Conservation (phyloP, 208 protist species). For the Polymyxa betae region DNA sequence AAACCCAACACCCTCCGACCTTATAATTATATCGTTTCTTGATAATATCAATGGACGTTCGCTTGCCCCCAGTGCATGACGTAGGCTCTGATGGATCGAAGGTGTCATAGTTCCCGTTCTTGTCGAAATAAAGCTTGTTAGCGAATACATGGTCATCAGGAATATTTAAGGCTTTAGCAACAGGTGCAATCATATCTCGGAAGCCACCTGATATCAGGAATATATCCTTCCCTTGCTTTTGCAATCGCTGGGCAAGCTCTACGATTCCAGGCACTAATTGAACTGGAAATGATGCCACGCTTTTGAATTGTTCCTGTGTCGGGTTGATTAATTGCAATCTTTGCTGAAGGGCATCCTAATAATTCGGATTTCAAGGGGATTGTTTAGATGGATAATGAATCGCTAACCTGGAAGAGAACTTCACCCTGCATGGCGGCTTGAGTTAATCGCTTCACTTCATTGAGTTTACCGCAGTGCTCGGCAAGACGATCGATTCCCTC, state of each 20-base stretch:
- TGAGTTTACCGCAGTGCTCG: neutral
- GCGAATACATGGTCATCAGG: conserved; percentile 32
- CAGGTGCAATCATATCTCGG: conserved; percentile 39
- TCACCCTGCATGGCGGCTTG: conserved; percentile 9
- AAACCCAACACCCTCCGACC: neutral
- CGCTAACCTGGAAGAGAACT: conserved; percentile 52
- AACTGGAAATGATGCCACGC: neutral
- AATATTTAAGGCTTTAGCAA: conserved; percentile 6
- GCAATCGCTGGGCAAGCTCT: neutral
- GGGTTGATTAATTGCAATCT: conserved; percentile 38
- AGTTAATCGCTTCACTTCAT: neutral
- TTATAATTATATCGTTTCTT: neutral
- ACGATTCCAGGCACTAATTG: conserved; percentile 30
- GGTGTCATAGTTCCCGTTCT: neutral
- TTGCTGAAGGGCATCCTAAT: conserved; percentile 30
- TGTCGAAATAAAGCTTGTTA: conserved; percentile 50
- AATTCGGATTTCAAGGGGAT: too few relatives aligned
- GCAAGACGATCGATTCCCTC: conserved; percentile 54
- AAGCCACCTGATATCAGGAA: conserved; percentile 57
- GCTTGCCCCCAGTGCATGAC: conserved; percentile 46
- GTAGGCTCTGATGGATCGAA: conserved; percentile 11
- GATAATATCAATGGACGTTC: neutral
- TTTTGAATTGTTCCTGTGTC: neutral
- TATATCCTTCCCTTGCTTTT: neutral
- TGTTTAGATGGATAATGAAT: too few relatives aligned